A percentile compares a stretch with the other conserved stretches of the same genome.
Conservation (phyloP, 176 grass and related monocot species). For the Alopecurus myosuroides region DNA sequence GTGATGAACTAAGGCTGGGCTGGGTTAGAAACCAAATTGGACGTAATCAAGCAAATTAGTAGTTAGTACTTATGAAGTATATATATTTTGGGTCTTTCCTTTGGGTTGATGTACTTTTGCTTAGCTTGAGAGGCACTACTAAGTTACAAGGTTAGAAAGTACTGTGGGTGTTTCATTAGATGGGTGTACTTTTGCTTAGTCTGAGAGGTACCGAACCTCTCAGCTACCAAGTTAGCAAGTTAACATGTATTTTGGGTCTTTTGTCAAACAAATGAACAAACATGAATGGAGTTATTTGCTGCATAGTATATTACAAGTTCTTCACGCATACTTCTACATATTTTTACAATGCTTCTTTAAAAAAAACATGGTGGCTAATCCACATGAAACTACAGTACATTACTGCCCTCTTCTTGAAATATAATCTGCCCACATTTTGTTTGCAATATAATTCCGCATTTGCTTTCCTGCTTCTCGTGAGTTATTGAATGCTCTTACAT, state of each 20-base stretch:
- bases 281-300: background rate
- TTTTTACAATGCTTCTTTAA: background rate
- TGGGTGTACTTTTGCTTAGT: background rate
- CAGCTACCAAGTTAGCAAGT: background rate
- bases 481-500: background rate
- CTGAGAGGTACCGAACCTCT: background rate
- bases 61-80: too few relatives aligned
- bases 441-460: background rate
- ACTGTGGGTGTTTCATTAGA: too few relatives aligned
- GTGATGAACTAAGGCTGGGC: too few relatives aligned
- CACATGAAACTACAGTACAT: too few relatives aligned
- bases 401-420: background rate
- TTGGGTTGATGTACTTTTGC: too few relatives aligned
- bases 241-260: background rate
- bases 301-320: background rate
- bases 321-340: background rate
- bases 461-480: background rate
- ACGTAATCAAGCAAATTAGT: too few relatives aligned
- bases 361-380: background rate
- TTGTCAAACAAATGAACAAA: too few relatives aligned
- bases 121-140: too few relatives aligned
- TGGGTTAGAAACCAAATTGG: too few relatives aligned
- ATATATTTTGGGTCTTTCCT: too few relatives aligned
- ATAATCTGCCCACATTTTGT: slow-evolving; percentile 14
- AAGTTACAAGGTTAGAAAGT: too few relatives aligned